Evolutionary conservation across 495 filamentous ascomycete genomes (phyloP), one percentile per base, ranked within the genome.

Genomic region (Opeltia flavorubescens): DNA sequence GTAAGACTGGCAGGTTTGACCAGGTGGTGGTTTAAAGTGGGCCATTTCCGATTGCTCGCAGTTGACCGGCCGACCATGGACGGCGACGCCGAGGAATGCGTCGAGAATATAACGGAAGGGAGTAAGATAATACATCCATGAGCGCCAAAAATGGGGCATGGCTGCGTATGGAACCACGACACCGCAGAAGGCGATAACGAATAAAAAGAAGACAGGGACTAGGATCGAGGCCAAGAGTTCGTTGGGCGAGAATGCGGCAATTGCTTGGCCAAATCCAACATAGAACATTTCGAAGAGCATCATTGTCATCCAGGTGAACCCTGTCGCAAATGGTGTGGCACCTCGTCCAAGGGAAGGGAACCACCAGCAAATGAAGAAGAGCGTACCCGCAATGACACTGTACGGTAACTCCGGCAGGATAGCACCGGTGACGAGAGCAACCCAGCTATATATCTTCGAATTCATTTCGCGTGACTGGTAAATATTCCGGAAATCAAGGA

Each of bases 31-130:
- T 7, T 59, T 50, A 55, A 83, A 80, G 13, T 62, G 55, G 2
- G 77, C 69, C 43, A 81, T 72, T 56, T 84, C 81, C 3, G 64
- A 55, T 24, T 62, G 49, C 9, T 69, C 55, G 47, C 81, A 86
- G 3, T 45, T 33, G n/a, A 86, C 64, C 0, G 70, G 68, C 0
- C 76, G 58, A 11, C 69, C 62, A 44, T 81, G 78, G 2, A 69
- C 65, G 1, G 72, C 65, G 13, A 74, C 67, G 3, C 79, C 76
- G 3, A 87, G 73, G 61, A 86, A 84, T 7, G 85, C 87, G 36
- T 76, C 69, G 55, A 95, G 82, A 6, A 94, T 71, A 3, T 85
- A 77, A 1, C 82, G 89, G 61, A 93, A 91, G 0, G 87, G 87
- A 52, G 87, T 80, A 2, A 94, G 75, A 50, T 87, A 64, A 62